Conservation (phyloP, 352 stramenopile genomes). For the Globisporangium irregulare region DNA sequence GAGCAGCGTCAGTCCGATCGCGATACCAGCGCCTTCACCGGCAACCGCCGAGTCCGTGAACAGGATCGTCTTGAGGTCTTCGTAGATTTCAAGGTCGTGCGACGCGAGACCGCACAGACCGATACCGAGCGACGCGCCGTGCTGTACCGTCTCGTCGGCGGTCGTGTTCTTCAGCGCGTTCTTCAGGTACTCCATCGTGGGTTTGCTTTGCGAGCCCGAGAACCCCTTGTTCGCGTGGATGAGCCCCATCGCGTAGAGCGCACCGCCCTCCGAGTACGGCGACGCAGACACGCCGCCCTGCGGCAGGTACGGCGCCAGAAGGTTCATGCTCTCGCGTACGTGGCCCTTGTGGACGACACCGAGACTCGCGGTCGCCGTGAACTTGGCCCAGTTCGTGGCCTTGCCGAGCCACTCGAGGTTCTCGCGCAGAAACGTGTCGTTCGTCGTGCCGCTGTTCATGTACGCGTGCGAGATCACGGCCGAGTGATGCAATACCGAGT, state of each 20-base stretch:
- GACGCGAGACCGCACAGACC: constrained; percentile 95
- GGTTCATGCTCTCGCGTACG: constrained; percentile 96
- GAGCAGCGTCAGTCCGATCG: constrained; percentile 97
- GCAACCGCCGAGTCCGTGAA: constrained; percentile 98
- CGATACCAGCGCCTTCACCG: constrained; percentile 96
- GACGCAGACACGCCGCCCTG: constrained; percentile 82
- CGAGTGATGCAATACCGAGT: constrained; percentile 97
- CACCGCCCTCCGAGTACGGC: constrained; percentile 97
- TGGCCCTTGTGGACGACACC: constrained; percentile 98
- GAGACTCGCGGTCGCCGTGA: constrained; percentile 97
- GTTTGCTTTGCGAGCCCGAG: constrained; percentile 76
- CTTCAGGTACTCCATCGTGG: constrained; percentile 84
- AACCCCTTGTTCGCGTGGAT: constrained; percentile 97
- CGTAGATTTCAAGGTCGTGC: constrained; percentile 93
- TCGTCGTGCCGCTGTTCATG: constrained; percentile 97
- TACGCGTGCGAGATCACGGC: constrained; percentile 96
- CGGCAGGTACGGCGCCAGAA: constrained; percentile 97
- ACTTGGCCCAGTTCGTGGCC: constrained; percentile 99
- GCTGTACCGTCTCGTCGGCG: constrained; percentile 96
- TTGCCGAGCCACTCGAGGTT: constrained; percentile 99
- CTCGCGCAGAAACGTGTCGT: constrained; percentile 96
- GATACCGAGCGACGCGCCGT: constrained; percentile 97
- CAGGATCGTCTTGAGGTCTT: constrained; percentile 97
- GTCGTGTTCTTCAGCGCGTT: constrained; percentile 81
- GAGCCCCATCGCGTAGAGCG: constrained; percentile 97